These are phyloP conservation scores for Heritiera fomes DNA, from an alignment of 345 rosid genomes.

Conservation along the genomic window DNA sequence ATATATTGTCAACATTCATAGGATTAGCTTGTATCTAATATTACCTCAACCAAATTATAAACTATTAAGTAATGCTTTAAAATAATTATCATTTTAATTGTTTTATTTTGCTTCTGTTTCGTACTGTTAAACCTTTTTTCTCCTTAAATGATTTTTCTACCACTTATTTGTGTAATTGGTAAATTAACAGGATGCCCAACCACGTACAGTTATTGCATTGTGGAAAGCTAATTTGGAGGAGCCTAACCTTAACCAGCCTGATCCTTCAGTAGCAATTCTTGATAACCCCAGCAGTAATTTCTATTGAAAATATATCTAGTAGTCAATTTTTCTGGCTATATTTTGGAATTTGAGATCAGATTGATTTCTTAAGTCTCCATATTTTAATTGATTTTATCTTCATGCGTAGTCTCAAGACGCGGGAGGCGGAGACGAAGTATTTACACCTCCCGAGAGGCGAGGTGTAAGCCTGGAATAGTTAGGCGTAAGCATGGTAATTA, in stretches of 20 bases:
- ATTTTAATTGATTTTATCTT: slow-evolving; percentile 50
- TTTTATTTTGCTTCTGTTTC: slow-evolving; percentile 1
- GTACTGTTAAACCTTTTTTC: neutral
- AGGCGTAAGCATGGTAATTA: slow-evolving; percentile 71
- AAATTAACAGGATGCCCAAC: slow-evolving; percentile 77
- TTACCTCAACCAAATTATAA: neutral
- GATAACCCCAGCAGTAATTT: slow-evolving; percentile 73
- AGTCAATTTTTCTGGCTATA: slow-evolving; percentile 9
- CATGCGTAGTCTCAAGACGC: slow-evolving; percentile 74
- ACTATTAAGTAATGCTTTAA: neutral
- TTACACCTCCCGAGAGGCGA: slow-evolving; percentile 28
- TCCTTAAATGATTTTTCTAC: neutral
- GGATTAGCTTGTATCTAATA: neutral
- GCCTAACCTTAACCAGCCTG: slow-evolving; percentile 65
- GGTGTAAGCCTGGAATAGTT: slow-evolving; percentile 66
- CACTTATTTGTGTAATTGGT: slow-evolving; percentile 19
- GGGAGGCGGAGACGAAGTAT: slow-evolving; percentile 62
- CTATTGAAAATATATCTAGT: slow-evolving; percentile 27
- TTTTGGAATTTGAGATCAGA: slow-evolving; percentile 22
- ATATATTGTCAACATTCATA: neutral
- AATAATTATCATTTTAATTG: neutral
- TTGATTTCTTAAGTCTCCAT: slow-evolving; percentile 14
- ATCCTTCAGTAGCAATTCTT: slow-evolving; percentile 73
- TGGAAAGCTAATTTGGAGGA: slow-evolving; percentile 93
- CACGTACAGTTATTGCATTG: slow-evolving; percentile 70